Conservation (phyloP, 2,329 filamentous ascomycete species). For the Aspergillus piperis region DNA sequence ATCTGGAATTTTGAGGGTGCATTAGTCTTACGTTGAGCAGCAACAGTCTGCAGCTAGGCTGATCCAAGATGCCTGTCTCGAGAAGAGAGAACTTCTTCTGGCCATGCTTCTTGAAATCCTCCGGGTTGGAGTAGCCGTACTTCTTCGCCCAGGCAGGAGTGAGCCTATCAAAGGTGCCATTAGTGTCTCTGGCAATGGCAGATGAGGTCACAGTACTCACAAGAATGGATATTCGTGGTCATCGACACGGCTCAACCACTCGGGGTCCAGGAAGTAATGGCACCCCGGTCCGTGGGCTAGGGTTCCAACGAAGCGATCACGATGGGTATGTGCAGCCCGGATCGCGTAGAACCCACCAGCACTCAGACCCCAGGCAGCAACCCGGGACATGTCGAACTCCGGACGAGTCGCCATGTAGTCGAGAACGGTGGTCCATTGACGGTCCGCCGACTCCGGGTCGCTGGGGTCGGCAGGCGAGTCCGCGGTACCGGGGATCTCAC, state of each 20-base stretch:
- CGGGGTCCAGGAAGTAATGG: constrained; percentile 61
- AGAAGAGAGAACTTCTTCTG: constrained; percentile 65
- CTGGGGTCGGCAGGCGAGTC: constrained; percentile 66
- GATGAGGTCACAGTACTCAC: constrained; percentile 32
- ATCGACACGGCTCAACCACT: constrained; percentile 64
- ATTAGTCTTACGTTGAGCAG: constrained; percentile 57
- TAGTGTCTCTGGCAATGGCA: not conserved
- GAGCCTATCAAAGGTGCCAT: not conserved
- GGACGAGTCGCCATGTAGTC: constrained; percentile 58
- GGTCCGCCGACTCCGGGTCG: constrained; percentile 61
- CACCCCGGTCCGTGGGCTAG: constrained; percentile 66
- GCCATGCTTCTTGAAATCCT: constrained; percentile 57
- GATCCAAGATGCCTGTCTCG: constrained; percentile 59
- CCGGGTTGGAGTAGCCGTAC: constrained; percentile 60
- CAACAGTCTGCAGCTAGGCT: constrained; percentile 59
- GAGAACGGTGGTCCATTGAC: constrained; percentile 64
- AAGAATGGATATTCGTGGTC: constrained; percentile 67
- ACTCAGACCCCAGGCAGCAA: constrained; percentile 66
- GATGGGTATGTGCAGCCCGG: constrained; percentile 68
- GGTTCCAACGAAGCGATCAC: constrained; percentile 53
- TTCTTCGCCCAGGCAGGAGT: constrained; percentile 61
- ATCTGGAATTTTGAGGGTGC: not conserved
- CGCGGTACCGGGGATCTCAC: constrained; percentile 67
- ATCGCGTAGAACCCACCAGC: constrained; percentile 69
- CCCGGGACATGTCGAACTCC: constrained; percentile 57